Conservation (phyloP, 192 early-diverging fungal genomes). For the Chytriomyces hyalinus region DNA sequence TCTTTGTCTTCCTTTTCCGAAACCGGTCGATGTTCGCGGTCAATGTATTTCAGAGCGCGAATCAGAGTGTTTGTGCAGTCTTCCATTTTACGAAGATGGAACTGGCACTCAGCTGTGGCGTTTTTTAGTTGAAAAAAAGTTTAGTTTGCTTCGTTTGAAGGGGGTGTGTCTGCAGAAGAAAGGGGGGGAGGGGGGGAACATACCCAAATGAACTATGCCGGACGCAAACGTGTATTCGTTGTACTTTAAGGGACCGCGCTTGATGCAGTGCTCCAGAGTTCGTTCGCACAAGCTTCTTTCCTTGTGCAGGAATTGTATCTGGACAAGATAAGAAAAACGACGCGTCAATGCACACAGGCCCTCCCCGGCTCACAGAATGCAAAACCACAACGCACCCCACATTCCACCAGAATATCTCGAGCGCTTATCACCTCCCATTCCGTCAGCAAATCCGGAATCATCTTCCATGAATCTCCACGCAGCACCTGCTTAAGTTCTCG, state of each 20-base stretch:
- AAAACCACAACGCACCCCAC: conserved; percentile 17
- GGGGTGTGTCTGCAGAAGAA: background rate
- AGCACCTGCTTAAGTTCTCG: conserved; percentile 21
- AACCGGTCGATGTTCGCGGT: background rate
- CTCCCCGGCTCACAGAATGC: too few species aligned
- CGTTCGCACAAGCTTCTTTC: conserved; percentile 19
- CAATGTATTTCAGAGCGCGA: conserved; percentile 22
- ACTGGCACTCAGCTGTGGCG: conserved; percentile 16
- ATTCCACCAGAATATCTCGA: conserved; percentile 28
- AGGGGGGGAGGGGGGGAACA: too few species aligned
- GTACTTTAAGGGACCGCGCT: conserved; percentile 27
- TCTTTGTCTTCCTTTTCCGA: background rate
- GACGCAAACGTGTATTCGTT: conserved; percentile 33
- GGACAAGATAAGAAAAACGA: background rate
- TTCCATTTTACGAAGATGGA: conserved; percentile 25
- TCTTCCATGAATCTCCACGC: conserved; percentile 21
- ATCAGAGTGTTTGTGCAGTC: conserved; percentile 18
- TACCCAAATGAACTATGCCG: conserved; percentile 27
- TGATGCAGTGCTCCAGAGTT: conserved; percentile 20
- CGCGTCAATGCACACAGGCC: too few species aligned
- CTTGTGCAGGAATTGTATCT: conserved; percentile 31
- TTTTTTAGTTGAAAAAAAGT: too few species aligned
- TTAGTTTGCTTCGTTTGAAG: background rate
- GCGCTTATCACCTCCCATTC: conserved; percentile 28
- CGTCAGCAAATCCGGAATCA: conserved; percentile 21